Percentiles rank a stretch among this genome's conserved stretches.
These are phyloP conservation scores for Spizellomyces punctatus DNA, from an alignment of 192 early-diverging fungal genomes.

Conservation along the genomic window DNA sequence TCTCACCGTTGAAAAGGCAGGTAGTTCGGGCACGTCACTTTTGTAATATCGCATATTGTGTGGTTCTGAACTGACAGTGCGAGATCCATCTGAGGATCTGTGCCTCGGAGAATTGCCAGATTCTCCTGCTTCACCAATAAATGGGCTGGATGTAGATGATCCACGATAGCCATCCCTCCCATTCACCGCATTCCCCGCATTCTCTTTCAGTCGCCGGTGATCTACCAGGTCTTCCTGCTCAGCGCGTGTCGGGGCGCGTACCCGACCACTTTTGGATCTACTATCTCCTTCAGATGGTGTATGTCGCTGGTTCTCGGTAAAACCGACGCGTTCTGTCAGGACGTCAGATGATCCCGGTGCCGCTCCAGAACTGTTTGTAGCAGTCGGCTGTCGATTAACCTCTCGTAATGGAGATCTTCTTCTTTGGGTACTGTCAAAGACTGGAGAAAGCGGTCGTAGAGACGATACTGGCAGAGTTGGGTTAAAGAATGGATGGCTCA, in stretches of 20 bases:
- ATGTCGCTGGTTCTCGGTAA: no score
- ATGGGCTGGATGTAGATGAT: no score
- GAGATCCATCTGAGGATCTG: no score
- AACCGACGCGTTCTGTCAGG: no score
- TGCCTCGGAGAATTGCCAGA: no score
- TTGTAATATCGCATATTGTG: no score
- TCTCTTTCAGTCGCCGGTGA: background rate
- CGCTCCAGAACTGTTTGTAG: no score
- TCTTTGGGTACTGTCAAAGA: slow-evolving; percentile 16
- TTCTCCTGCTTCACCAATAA: no score
- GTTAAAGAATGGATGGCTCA: slow-evolving; percentile 61
- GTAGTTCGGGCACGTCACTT: background rate
- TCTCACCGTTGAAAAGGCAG: slow-evolving; percentile 45
- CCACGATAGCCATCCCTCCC: background rate
- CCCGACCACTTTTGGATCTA: background rate
- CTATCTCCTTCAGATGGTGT: no score
- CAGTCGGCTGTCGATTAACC: no score
- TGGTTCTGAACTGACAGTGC: no score
- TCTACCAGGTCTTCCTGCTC: background rate
- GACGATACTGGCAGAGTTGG: slow-evolving; percentile 24
- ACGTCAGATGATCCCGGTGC: no score
- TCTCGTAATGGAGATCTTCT: slow-evolving; percentile 7
- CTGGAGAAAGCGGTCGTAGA: slow-evolving; percentile 15
- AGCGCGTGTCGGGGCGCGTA: background rate
- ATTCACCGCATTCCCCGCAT: background rate